Percentiles rank a stretch among this genome's conserved stretches.
Conservation (phyloP, 1,284 basidiomycete species). For the Cryptococcus sp. region DNA sequence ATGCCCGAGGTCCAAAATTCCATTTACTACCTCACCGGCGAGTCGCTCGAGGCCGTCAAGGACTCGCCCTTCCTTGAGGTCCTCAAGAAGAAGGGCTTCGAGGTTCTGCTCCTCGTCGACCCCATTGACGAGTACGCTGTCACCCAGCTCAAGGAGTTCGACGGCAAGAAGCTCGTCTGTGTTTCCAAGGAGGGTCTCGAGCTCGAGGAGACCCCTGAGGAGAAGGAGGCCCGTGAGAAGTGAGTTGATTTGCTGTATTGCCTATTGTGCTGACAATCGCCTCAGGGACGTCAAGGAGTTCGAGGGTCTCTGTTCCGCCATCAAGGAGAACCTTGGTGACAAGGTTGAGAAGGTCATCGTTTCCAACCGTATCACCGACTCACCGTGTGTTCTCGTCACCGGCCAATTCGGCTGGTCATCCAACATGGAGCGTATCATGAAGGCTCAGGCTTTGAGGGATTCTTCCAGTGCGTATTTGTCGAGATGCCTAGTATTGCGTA, state of each 20-base stretch:
- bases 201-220: slow-evolving; percentile 97
- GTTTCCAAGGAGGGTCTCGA: slow-evolving; percentile 99
- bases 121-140: slow-evolving; percentile 98
- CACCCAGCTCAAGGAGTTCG: slow-evolving; percentile 99
- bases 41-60: slow-evolving; percentile 85
- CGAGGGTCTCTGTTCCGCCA: slow-evolving; percentile 85
- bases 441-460: slow-evolving; percentile 97
- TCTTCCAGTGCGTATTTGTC: slow-evolving; percentile 63
- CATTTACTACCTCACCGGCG: slow-evolving; percentile 99
- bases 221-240: slow-evolving; percentile 89
- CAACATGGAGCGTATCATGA: slow-evolving; percentile 99
- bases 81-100: slow-evolving; percentile 99
- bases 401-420: slow-evolving; percentile 99
- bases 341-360: slow-evolving; percentile 99
- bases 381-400: slow-evolving; percentile 94
- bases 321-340: slow-evolving; percentile 98
- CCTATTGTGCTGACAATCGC: not conserved
- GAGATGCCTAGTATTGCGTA: too few relatives aligned
- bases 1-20: slow-evolving; percentile 99
- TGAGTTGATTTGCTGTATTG: slow-evolving; percentile 12
- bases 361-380: slow-evolving; percentile 96
- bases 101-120: slow-evolving; percentile 96
- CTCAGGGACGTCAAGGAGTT: slow-evolving; percentile 71
- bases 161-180: slow-evolving; percentile 96
- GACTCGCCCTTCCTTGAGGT: slow-evolving; percentile 99